phyloP scores from a whole-genome alignment of 2,329 filamentous ascomycete species.

The Myriosclerotinia duriaeana region DNA sequence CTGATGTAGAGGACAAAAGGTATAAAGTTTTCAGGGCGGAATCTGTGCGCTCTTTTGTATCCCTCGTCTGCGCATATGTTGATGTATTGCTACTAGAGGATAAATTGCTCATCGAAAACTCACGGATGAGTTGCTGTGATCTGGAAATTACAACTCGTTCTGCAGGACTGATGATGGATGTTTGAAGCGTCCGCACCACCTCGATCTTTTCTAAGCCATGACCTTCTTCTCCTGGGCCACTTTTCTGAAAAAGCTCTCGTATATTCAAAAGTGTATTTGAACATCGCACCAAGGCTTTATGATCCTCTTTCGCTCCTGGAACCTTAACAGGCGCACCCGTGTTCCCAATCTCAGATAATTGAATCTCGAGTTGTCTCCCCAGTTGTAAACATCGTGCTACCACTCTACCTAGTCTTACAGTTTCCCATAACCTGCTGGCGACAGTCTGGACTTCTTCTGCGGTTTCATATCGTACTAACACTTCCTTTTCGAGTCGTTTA shows the following conservation, averaged over 20 bases:
- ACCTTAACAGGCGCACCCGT: slow-evolving; percentile 41
- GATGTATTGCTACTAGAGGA: slow-evolving; percentile 47
- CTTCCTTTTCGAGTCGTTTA: slow-evolving; percentile 79
- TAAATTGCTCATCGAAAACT: slow-evolving; percentile 72
- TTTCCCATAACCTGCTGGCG: slow-evolving; percentile 76
- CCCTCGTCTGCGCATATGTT: slow-evolving; percentile 67
- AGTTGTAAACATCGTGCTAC: slow-evolving; percentile 78
- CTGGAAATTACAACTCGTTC: slow-evolving; percentile 72
- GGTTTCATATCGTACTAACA: slow-evolving; percentile 78
- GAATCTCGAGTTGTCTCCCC: slow-evolving; percentile 82
- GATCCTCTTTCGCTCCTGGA: slow-evolving; percentile 56
- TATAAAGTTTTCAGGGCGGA: slow-evolving; percentile 78
- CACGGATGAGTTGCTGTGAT: slow-evolving; percentile 76
- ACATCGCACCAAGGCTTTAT: slow-evolving; percentile 77
- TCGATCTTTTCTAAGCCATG: slow-evolving; percentile 72
- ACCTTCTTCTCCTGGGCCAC: slow-evolving; percentile 70
- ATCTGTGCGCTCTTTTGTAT: slow-evolving; percentile 69
- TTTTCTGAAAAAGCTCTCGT: slow-evolving; percentile 67
- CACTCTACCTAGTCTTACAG: slow-evolving; percentile 71
- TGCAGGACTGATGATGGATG: slow-evolving; percentile 66
- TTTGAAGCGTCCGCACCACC: slow-evolving; percentile 68
- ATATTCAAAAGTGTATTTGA: slow-evolving; percentile 76
- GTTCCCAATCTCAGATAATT: slow-evolving; percentile 65
- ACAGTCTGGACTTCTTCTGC: slow-evolving; percentile 80
- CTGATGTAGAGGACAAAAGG: slow-evolving; percentile 69